Evolutionary conservation across 805 yeast species (phyloP), one percentile per base, ranked within the genome.

Genomic region (Nakazawaea pomicola): DNA sequence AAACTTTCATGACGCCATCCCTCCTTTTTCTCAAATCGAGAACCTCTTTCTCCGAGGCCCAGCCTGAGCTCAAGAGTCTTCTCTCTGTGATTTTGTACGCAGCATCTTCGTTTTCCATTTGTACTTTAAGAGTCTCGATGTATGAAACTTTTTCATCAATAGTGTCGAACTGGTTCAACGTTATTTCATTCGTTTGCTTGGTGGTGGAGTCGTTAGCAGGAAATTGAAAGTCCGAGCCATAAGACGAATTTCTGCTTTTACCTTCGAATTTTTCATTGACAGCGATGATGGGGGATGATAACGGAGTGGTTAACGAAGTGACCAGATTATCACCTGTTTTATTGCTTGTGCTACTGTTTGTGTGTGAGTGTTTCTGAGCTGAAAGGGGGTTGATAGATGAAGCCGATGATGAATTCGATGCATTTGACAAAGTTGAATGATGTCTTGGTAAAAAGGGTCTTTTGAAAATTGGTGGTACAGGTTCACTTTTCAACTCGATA

Each of bases 21-120:
- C 40, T 30, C 21, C 41, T 36, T 23, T 32, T 36, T 14, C 25
- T 30, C 17, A 41, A 27, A 32, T 41, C 44, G 12, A 7, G 9
- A 8, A 41, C 11, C 8, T 41, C 44, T 8, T 9, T 9, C 7
- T 36, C 37, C 6, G 37, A 12, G 33, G 33, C 21, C 44, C 44
- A 41, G 10, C 44, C 44, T 10, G 41, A 36, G n/a, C 17, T 16
- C 23, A 41, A 20, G 8, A 41, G 24, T 32, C 44, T 20, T 4
- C 38, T 23, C 19, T 41, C 44, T 4, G 44, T 36, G 14, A 41
- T 36, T 16, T 32, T 23, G 20, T 36, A 41, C 6, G 41, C 44
- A 9, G 33, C 33, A 20, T 32, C 37, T 31, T 41, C 44, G 24
- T 36, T 33, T 24, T 32, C 38, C 40, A 31, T 36, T 23, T 41